phyloP scores from a whole-genome alignment of 306 rosid species.

The Acacia crassicarpa region DNA sequence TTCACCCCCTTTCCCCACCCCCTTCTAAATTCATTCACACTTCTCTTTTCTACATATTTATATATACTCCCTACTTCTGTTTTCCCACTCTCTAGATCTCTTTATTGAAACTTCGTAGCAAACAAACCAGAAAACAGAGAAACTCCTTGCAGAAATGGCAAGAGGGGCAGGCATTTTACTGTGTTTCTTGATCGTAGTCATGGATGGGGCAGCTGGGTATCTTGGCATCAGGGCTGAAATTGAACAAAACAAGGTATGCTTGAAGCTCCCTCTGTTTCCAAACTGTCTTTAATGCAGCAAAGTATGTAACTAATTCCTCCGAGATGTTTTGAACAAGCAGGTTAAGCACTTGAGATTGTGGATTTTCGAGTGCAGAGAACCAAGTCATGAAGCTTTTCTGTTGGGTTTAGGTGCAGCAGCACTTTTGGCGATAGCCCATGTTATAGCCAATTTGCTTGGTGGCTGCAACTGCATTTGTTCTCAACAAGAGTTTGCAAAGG shows the following conservation, averaged over 20 bases:
- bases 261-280: slow-evolving; percentile 12
- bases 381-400: slow-evolving; percentile 80
- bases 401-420: slow-evolving; percentile 75
- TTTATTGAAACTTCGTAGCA: slow-evolving; percentile 8
- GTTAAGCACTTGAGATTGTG: slow-evolving; percentile 78
- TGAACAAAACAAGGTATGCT: slow-evolving; percentile 84
- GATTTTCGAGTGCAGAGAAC: slow-evolving; percentile 95
- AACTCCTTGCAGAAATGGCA: slow-evolving; percentile 44
- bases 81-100: not conserved
- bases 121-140: slow-evolving; percentile 14
- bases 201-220: slow-evolving; percentile 80
- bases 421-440: slow-evolving; percentile 72
- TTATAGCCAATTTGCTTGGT: slow-evolving; percentile 69
- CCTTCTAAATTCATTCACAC: slow-evolving; percentile 5
- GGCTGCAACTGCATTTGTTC: slow-evolving; percentile 83
- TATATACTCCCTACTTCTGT: not conserved
- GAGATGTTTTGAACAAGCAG: slow-evolving; percentile 38
- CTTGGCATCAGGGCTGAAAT: slow-evolving; percentile 88
- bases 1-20: slow-evolving; percentile 43
- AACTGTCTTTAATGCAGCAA: not conserved
- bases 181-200: slow-evolving; percentile 65
- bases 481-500: slow-evolving; percentile 62
- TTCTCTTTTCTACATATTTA: slow-evolving; percentile 15
- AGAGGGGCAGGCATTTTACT: slow-evolving; percentile 58
- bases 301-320: not conserved